Percentiles rank a stretch among this genome's conserved stretches.
phyloP scores from a whole-genome alignment of 169 alveolate genomes.

The Plasmodium fragile region DNA sequence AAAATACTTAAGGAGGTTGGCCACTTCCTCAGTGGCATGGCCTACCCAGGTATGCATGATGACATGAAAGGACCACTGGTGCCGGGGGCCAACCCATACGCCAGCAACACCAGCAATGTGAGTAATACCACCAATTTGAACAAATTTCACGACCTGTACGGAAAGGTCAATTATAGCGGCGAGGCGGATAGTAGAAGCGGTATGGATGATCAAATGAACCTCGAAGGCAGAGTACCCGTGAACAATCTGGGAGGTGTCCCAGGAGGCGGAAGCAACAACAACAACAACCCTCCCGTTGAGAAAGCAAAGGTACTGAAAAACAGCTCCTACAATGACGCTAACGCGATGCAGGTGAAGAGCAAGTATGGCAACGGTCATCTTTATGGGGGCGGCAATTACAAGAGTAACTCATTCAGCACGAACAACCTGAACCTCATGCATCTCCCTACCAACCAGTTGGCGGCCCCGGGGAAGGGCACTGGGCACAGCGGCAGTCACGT shows the following conservation, averaged over 20 bases:
- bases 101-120: neutral
- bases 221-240: neutral
- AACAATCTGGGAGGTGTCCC: neutral
- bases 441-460: neutral
- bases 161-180: neutral
- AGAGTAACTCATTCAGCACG: conserved; percentile 36
- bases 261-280: neutral
- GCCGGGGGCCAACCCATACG: neutral
- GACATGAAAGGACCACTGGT: neutral
- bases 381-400: conserved; percentile 3
- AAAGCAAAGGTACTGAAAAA: conserved; percentile 4
- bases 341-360: neutral
- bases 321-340: conserved; percentile 17
- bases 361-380: neutral
- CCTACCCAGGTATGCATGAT: neutral
- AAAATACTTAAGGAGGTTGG: neutral
- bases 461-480: neutral
- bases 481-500: neutral
- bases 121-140: neutral
- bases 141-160: conserved; percentile 22
- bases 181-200: neutral
- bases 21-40: neutral
- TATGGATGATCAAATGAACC: neutral
- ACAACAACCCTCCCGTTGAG: neutral
- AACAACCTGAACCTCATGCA: neutral